These are phyloP conservation scores for Nectriaceae sp. DNA, from an alignment of 2,329 filamentous ascomycete genomes.

Conservation along the genomic window DNA sequence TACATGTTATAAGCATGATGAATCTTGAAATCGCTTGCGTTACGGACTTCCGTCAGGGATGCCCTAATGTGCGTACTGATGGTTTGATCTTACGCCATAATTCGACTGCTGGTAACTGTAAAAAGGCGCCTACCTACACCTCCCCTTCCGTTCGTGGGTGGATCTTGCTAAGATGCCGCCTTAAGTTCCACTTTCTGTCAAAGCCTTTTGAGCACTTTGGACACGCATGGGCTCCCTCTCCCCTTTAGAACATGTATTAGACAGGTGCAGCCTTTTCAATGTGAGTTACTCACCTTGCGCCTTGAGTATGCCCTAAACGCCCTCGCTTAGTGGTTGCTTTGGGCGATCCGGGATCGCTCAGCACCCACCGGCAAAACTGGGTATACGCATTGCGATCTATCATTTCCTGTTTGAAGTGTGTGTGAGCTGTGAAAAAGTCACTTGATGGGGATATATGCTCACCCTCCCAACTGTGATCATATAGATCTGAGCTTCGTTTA, in stretches of 20 bases:
- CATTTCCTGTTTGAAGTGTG: neutral
- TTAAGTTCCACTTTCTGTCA: neutral
- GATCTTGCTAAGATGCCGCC: neutral
- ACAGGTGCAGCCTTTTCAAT: neutral
- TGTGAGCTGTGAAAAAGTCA: neutral
- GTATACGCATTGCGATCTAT: neutral
- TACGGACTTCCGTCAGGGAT: no score
- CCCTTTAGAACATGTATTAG: no score
- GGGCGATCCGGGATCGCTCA: neutral
- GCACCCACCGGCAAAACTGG: neutral
- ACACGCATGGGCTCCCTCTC: neutral
- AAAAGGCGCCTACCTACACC: no score
- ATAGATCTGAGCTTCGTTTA: slow-evolving; percentile 9
- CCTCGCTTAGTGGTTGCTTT: neutral
- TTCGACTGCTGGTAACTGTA: no score
- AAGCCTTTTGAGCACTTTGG: neutral
- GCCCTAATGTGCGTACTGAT: no score
- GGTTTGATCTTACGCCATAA: no score
- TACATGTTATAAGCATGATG: no score
- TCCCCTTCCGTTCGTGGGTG: neutral
- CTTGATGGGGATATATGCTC: neutral
- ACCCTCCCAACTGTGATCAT: slow-evolving; percentile 10
- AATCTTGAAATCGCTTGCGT: no score
- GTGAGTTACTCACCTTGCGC: neutral
- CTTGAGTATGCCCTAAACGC: neutral